Base-by-base conservation (phyloP, 2,329 filamentous ascomycete genomes). In the Paraphoma sp. region DNA sequence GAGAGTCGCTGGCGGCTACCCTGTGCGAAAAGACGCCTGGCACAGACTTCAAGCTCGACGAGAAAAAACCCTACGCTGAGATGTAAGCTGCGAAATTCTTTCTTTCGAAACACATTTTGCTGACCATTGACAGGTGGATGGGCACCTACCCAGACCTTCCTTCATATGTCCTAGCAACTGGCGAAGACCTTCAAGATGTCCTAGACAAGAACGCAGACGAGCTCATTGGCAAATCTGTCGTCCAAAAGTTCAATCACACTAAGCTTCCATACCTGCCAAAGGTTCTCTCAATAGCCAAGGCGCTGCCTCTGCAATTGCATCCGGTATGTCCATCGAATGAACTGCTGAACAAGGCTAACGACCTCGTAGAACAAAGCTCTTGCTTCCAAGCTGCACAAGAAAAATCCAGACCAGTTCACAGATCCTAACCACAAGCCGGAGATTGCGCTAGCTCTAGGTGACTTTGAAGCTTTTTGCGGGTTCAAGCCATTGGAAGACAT, bases 371-470 rank as follows among this genome's bases (percentile, higher is more conserved):
- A 92, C 77, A 90, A 89, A 68, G 79, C 84, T 0, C 82, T 92
- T 1, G 84, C 90, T 0, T 76, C 82, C 8, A 82, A 87, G 65
- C 81, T 92, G 2, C 88, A 92, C 76, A 71, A 82, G 51, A 73
- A 86, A 61, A 82, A 91, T 51, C 89, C 89, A 0, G 75, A 85
- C 2, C 83, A 86, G 54, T 93, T 90, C 72, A 85, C 84, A 1
- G 89, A 93, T 62, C 78, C 84, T 2, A 93, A 93, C 72, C 89
- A 93, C 80, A 93, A 93, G 76, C 90, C 90, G 1, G 90, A 93
- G 70, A 93, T 93, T 51, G 89, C 90, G 0, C 79, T 93, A 1
- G 89, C 90, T 0, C 77, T 93, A 1, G 82, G 84, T 11, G 84
- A 86, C 18, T 93, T 93, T 65, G 89, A 93, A 72, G 86, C 89